A percentile compares a stretch with the other conserved stretches of the same genome.
phyloP scores from a whole-genome alignment of 306 rosid genomes.

The Glycine tomentella region DNA sequence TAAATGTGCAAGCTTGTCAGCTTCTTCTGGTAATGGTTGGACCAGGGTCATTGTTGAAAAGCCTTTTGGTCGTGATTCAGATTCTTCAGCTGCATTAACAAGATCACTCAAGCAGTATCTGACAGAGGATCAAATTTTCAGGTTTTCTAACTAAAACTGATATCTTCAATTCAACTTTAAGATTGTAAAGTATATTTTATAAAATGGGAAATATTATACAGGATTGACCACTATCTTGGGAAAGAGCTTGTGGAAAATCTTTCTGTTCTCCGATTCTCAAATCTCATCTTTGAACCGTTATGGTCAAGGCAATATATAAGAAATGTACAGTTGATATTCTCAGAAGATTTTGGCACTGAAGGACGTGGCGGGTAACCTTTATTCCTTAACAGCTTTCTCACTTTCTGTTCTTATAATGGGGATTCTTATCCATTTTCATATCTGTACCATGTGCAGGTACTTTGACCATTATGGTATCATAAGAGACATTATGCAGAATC shows the following conservation, averaged over 20 bases:
- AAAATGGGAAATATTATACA: slow-evolving; percentile 44
- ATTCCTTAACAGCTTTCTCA: slow-evolving; percentile 28
- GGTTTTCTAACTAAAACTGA: slow-evolving; percentile 50
- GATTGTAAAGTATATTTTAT: slow-evolving; percentile 29
- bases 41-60: slow-evolving; percentile 96
- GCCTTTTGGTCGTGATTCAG: slow-evolving; percentile 95
- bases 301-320: slow-evolving; percentile 97
- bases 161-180: slow-evolving; percentile 28
- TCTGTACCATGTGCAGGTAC: slow-evolving; percentile 60
- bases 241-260: slow-evolving; percentile 97
- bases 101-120: slow-evolving; percentile 78
- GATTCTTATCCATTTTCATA: slow-evolving; percentile 41
- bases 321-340: slow-evolving; percentile 85
- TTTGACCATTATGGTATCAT: slow-evolving; percentile 89
- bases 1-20: slow-evolving; percentile 77
- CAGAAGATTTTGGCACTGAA: slow-evolving; percentile 97
- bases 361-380: slow-evolving; percentile 93
- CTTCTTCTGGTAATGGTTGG: slow-evolving; percentile 91
- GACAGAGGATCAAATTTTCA: slow-evolving; percentile 90
- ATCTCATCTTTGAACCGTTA: slow-evolving; percentile 89
- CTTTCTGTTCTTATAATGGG: slow-evolving; percentile 15
- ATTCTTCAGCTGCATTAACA: slow-evolving; percentile 92
- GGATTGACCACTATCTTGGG: slow-evolving; percentile 95
- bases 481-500: slow-evolving; percentile 96
- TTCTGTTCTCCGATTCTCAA: slow-evolving; percentile 91